Evolutionary conservation across 2,329 filamentous ascomycete genomes (phyloP), one percentile per base, ranked within the genome.

Genomic region (Cryphonectria naterciae): DNA sequence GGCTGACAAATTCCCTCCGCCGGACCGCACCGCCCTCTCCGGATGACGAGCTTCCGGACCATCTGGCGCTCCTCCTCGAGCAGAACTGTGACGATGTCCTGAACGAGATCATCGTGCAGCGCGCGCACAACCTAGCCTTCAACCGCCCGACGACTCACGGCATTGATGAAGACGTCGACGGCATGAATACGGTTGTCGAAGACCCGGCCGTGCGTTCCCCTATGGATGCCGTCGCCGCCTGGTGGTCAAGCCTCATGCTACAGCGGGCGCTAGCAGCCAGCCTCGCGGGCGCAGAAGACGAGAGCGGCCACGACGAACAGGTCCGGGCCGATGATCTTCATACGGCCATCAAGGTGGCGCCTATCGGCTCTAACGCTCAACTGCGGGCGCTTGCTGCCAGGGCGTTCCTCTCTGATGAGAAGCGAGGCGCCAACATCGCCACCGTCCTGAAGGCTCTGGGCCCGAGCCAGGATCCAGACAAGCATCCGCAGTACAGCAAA

Each of bases 111-210:
- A 91, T 97, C 73, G 88, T 95, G 54, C 93, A 97, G 80, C 90
- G 94, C 68, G 94, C 94, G 1, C 93, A 95, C 79, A 97, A 97
- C 78, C 85, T 98, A 22, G 93, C 94, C 2, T 97, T 94, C 88
- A 96, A 97, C 80, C 87, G 89, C 70, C 89, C 91, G 5, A 95
- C 92, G 0, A 89, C 90, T 1, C 85, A 93, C 76, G 89, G 91
- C 41, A 87, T 90, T 0, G 82, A 85, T 60, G 84, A 86, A 3
- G 84, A 86, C 32, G 91, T 93, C 73, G 89, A 91, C 67, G 89
- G 92, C 64, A 92, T 97, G 86, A 92, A 97, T 77, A 86, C 88
- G 7, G 93, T 97, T 0, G 92, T 96, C 3, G 92, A 96, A 71
- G 95, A 98, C 77, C 89, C 89, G 67, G 91, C 94, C 2, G 93